Evolutionary conservation across 257 asterid genomes (phyloP).

Genomic region (Phtheirospermum japonicum): DNA sequence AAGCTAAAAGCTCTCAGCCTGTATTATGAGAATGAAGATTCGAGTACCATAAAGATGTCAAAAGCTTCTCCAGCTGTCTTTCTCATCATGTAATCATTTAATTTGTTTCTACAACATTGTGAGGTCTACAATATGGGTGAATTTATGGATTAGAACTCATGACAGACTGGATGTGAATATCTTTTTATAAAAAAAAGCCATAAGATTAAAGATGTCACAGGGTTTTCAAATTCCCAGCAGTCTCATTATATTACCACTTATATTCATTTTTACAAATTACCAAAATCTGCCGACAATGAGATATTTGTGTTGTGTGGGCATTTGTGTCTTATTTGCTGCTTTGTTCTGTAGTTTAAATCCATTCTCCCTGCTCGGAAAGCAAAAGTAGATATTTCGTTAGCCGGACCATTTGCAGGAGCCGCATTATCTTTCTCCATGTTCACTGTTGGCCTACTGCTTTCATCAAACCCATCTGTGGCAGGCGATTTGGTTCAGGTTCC

Average conservation of each 20-base stretch:
- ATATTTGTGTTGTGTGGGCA: no score
- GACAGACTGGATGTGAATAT: background rate
- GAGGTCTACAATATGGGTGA: background rate
- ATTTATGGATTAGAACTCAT: background rate
- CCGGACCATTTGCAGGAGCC: conserved; percentile 92
- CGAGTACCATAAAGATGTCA: no score
- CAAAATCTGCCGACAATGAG: no score
- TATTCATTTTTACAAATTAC: no score
- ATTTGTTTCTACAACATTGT: conserved; percentile 5
- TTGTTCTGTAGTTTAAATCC: no score
- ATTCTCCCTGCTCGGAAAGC: no score
- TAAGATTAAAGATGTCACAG: background rate
- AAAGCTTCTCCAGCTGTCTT: no score
- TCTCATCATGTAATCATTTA: background rate
- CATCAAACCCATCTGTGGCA: conserved; percentile 69
- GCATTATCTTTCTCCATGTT: conserved; percentile 82
- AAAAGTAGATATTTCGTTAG: conserved; percentile 80
- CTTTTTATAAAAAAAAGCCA: background rate
- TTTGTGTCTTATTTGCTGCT: no score
- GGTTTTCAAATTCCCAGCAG: background rate
- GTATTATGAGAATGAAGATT: no score
- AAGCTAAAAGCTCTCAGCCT: conserved; percentile 6
- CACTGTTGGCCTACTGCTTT: no score
- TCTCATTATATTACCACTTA: no score
- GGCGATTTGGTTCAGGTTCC: conserved; percentile 94